Base-by-base conservation (phyloP, 495 filamentous ascomycete species). In the Mytilinidion resinicola region DNA sequence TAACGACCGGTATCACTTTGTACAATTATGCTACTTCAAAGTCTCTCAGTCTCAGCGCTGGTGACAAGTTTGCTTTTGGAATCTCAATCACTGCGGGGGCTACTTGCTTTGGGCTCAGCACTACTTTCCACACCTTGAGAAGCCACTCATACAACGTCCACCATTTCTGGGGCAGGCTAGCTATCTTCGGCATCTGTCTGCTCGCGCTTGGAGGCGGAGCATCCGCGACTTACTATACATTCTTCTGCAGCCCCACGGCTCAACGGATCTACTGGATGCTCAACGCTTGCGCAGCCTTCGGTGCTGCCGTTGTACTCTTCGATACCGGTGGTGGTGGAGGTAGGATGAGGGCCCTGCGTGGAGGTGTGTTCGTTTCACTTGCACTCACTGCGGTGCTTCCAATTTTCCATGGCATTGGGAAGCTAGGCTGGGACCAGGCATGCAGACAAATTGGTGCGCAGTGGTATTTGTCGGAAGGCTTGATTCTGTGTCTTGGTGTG, bases 81-180 rank as follows among this genome's bases (percentile, higher is more conserved):
- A 49, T 57, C 17, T 51, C 42, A 1, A 51, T 37, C 9, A 20
- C 17, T 37, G 51, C 42, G n/a, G 54, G 42, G 14, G 54, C 43
- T 6, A 11, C 20, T 19, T 57, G 54, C 44, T 57, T 57, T 30
- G 54, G 19, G 42, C 42, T 57, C 34, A 57, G 54, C 54, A 20
- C 54, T 33, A 50, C 42, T 8, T 57, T 57, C 20, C 42, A 57
- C 39, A 57, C 42, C 3, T 43, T 57, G 21, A n/a, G 54, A 14
- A 57, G 54, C 54, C 54, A 57, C 36, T 57, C 54, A 17, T 57
- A 49, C 44, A 57, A 57, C 25, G 54, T 57, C n/a, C 42, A 57
- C 42, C 54, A 57, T 50, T 57, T 50, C 41, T 57, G 54, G 42
- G 42, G 54, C 11, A 12, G 34, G 25, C 15, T 57, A n/a, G 54